phyloP scores from a whole-genome alignment of 352 stramenopile species.

The Pythium periplocum region DNA sequence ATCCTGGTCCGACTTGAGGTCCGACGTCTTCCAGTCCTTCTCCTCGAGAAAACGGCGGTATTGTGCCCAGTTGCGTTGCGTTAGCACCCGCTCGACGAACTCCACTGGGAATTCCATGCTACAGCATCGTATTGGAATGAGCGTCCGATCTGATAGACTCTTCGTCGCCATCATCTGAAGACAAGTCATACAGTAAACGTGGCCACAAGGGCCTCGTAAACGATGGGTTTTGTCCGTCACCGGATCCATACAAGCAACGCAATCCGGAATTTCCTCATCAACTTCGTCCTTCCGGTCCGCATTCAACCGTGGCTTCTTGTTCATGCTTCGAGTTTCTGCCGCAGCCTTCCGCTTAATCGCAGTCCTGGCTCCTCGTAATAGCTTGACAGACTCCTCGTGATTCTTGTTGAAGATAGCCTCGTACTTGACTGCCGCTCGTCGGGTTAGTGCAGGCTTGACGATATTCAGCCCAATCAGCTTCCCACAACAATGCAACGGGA shows the following conservation, averaged over 20 bases:
- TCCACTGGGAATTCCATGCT: slow-evolving; percentile 32
- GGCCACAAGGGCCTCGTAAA: slow-evolving; percentile 20
- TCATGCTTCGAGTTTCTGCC: background rate
- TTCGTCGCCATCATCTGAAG: slow-evolving; percentile 26
- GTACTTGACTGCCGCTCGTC: slow-evolving; percentile 25
- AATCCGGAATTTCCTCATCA: slow-evolving; percentile 8
- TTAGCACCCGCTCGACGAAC: slow-evolving; percentile 19
- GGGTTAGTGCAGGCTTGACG: slow-evolving; percentile 19
- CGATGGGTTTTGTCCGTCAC: slow-evolving; percentile 6
- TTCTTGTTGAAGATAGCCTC: slow-evolving; percentile 22
- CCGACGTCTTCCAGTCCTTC: slow-evolving; percentile 13
- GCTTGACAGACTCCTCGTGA: background rate
- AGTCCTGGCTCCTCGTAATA: background rate
- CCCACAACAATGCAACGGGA: slow-evolving; percentile 35
- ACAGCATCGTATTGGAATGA: slow-evolving; percentile 37
- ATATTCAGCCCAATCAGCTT: slow-evolving; percentile 28
- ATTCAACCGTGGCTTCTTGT: slow-evolving; percentile 2
- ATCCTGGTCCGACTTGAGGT: slow-evolving; percentile 21
- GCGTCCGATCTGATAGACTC: slow-evolving; percentile 24
- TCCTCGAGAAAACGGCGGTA: slow-evolving; percentile 19
- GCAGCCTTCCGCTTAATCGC: background rate
- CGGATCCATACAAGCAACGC: slow-evolving; percentile 20
- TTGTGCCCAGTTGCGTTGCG: slow-evolving; percentile 2
- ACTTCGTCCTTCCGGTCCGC: slow-evolving; percentile 2
- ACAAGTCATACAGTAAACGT: slow-evolving; percentile 38